Conservation (phyloP, 2,329 filamentous ascomycete genomes). For the Basipetospora chlamydospora region DNA sequence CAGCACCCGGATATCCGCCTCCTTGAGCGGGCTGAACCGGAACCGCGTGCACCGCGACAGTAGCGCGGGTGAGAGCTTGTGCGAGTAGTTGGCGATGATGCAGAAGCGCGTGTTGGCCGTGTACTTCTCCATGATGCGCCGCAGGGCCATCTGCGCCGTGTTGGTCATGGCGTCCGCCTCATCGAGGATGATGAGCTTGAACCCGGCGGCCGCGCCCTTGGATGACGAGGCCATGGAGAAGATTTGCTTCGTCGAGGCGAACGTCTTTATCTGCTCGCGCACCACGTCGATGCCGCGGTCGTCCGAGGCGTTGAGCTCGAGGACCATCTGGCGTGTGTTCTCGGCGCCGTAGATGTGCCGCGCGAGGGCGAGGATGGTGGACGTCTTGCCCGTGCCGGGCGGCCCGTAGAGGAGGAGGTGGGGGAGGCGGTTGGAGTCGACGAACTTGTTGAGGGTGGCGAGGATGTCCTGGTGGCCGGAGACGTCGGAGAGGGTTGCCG, state of each 20-base stretch:
- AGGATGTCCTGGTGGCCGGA: constrained; percentile 96
- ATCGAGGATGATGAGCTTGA: constrained; percentile 93
- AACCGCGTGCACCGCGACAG: constrained; percentile 90
- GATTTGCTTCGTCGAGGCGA: constrained; percentile 95
- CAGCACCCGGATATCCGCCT: constrained; percentile 66
- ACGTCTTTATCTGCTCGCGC: constrained; percentile 97
- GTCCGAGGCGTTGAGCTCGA: constrained; percentile 94
- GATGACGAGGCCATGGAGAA: constrained; percentile 48
- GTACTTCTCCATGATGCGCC: constrained; percentile 98
- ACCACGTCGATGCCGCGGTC: constrained; percentile 97
- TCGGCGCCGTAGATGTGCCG: constrained; percentile 81
- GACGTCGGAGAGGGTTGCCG: constrained; percentile 76
- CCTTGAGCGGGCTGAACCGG: constrained; percentile 84
- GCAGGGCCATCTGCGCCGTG: constrained; percentile 91
- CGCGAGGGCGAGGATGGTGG: constrained; percentile 84
- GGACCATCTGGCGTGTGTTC: constrained; percentile 96
- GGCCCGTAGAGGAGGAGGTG: constrained; percentile 95
- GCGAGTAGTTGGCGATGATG: constrained; percentile 97
- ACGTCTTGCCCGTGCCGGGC: constrained; percentile 94
- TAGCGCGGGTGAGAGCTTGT: constrained; percentile 88
- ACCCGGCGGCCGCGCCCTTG: constrained; percentile 43
- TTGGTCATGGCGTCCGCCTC: constrained; percentile 99
- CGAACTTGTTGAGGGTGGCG: constrained; percentile 92
- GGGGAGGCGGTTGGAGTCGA: constrained; percentile 84
- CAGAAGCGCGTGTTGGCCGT: constrained; percentile 96